Conservation (phyloP, 768 basidiomycete species). For the Thelephora ganbajun region DNA sequence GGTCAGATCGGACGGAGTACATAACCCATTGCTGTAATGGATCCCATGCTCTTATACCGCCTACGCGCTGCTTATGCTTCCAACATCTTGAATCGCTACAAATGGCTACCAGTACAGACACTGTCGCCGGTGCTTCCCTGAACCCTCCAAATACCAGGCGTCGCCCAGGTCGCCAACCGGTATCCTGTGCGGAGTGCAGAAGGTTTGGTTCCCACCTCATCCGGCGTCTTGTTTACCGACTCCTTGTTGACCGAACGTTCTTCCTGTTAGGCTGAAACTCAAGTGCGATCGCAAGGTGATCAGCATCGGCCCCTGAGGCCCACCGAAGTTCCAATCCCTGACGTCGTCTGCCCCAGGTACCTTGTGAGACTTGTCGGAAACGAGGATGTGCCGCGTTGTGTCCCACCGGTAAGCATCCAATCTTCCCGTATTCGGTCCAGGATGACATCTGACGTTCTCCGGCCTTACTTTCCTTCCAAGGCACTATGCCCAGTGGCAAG, state of each 20-base stretch:
- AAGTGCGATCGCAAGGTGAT: constrained; percentile 20
- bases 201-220: constrained; percentile 12
- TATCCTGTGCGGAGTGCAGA: constrained; percentile 23
- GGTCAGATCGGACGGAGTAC: too few species aligned
- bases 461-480: constrained; percentile 15
- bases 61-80: too few species aligned
- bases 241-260: neutral
- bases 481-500: constrained; percentile 41
- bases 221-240: neutral
- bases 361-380: constrained; percentile 66
- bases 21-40: too few species aligned
- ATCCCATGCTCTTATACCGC: too few species aligned
- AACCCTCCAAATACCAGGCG: constrained; percentile 13
- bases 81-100: too few species aligned
- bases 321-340: neutral
- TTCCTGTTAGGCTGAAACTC: constrained; percentile 16
- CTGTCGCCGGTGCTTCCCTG: too few species aligned
- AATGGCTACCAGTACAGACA: too few species aligned
- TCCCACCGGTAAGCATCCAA: constrained; percentile 43
- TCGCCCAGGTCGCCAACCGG: constrained; percentile 34
- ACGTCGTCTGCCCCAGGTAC: constrained; percentile 30
- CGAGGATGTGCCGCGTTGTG: constrained; percentile 66
- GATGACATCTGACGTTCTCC: constrained; percentile 1
- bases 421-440: constrained; percentile 2
- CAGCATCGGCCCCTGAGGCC: neutral